Conservation (phyloP, 352 stramenopile species). For the Phytophthora quininea region DNA sequence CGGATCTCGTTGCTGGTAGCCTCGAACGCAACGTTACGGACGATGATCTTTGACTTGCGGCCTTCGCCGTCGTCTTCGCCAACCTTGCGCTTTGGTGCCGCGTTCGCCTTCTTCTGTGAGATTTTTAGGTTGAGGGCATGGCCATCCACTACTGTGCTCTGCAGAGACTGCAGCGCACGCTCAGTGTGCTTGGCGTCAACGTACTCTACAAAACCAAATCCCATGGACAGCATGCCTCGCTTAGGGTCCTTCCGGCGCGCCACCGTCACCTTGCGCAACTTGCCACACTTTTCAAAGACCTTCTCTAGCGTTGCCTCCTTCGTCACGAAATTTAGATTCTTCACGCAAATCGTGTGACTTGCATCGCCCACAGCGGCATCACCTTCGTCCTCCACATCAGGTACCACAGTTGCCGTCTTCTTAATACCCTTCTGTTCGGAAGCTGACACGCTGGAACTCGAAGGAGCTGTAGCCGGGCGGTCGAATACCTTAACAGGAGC, state of each 20-base stretch:
- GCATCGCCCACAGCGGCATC: constrained; percentile 67
- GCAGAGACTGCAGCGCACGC: constrained; percentile 78
- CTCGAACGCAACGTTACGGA: constrained; percentile 99
- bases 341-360: constrained; percentile 95
- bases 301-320: constrained; percentile 88
- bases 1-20: constrained; percentile 96
- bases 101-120: constrained; percentile 88
- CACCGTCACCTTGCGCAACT: constrained; percentile 88
- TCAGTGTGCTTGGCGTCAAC: constrained; percentile 84
- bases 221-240: constrained; percentile 93
- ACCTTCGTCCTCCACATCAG: constrained; percentile 64
- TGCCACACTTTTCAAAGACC: constrained; percentile 71
- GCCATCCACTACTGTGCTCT: constrained; percentile 92
- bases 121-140: constrained; percentile 95
- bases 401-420: constrained; percentile 49
- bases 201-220: constrained; percentile 99
- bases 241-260: constrained; percentile 85
- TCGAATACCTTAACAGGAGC: constrained; percentile 91
- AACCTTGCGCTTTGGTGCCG: constrained; percentile 48
- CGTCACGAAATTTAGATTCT: constrained; percentile 99
- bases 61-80: constrained; percentile 36
- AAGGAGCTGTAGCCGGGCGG: constrained; percentile 25
- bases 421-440: constrained; percentile 63
- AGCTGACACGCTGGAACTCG: constrained; percentile 6
- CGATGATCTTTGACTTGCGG: constrained; percentile 96